Conservation (phyloP, 1,139 yeast genomes). For the Kodamaea anthophila region DNA sequence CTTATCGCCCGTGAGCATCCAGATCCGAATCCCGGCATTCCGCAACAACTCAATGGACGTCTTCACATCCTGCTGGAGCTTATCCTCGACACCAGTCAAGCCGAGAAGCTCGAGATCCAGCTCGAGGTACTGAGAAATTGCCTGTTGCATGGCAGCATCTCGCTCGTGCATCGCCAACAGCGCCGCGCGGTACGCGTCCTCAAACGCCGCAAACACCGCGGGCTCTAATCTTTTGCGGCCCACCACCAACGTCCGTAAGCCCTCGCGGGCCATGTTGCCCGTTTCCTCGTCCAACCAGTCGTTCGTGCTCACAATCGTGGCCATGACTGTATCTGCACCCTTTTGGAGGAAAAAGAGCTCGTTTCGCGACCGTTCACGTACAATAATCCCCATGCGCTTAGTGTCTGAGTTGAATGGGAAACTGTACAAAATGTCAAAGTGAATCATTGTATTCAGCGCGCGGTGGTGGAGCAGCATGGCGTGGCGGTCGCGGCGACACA, state of each 20-base stretch:
- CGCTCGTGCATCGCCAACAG: slow-evolving; percentile 74
- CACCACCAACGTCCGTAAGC: slow-evolving; percentile 87
- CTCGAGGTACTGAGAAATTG: slow-evolving; percentile 66
- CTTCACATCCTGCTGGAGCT: slow-evolving; percentile 84
- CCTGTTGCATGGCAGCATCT: slow-evolving; percentile 65
- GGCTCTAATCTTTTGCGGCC: slow-evolving; percentile 67
- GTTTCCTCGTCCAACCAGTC: slow-evolving; percentile 99
- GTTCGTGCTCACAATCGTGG: slow-evolving; percentile 70
- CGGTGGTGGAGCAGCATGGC: slow-evolving; percentile 64
- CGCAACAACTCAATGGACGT: slow-evolving; percentile 85
- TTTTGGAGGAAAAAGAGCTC: slow-evolving; percentile 83
- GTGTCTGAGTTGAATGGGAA: slow-evolving; percentile 96
- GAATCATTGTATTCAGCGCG: slow-evolving; percentile 45
- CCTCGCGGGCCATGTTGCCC: slow-evolving; percentile 97
- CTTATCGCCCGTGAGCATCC: slow-evolving; percentile 99
- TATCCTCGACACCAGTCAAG: slow-evolving; percentile 95
- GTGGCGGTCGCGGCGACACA: slow-evolving; percentile 75
- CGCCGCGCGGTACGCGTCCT: slow-evolving; percentile 61
- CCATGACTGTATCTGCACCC: slow-evolving; percentile 95
- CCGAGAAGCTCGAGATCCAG: slow-evolving; percentile 82
- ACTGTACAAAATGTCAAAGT: slow-evolving; percentile 67
- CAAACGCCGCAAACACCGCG: slow-evolving; percentile 56
- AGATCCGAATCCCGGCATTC: slow-evolving; percentile 93
- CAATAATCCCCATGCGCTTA: slow-evolving; percentile 91
- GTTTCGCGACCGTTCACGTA: slow-evolving; percentile 53